A percentile compares a stretch with the other conserved stretches of the same genome.
These are phyloP conservation scores for Scheffersomyces ergatensis DNA, from an alignment of 805 yeast genomes.

Conservation along the genomic window DNA sequence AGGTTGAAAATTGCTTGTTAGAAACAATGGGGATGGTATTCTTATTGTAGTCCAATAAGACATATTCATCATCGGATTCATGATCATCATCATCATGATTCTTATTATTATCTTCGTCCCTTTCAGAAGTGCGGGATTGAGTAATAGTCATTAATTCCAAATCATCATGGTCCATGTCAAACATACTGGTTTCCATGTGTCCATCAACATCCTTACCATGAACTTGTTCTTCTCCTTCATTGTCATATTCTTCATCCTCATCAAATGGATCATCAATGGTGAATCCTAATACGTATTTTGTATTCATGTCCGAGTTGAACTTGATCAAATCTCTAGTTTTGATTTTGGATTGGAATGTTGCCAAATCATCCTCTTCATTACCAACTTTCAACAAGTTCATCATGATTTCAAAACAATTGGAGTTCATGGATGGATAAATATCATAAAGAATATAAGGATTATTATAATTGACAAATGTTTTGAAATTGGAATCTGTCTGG, in stretches of 20 bases:
- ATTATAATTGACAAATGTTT: slow-evolving; percentile 35
- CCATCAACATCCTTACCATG: slow-evolving; percentile 4
- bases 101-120: not conserved
- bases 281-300: slow-evolving; percentile 37
- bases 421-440: slow-evolving; percentile 46
- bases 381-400: slow-evolving; percentile 37
- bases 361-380: slow-evolving; percentile 31
- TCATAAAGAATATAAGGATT: slow-evolving; percentile 44
- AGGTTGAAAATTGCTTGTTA: not conserved
- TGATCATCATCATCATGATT: slow-evolving; percentile 1
- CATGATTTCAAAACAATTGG: slow-evolving; percentile 40
- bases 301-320: slow-evolving; percentile 27
- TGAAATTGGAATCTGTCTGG: slow-evolving; percentile 42
- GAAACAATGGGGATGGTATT: not conserved
- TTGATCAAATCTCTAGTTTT: slow-evolving; percentile 31
- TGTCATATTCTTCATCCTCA: slow-evolving; percentile 8
- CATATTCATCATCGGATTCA: not conserved
- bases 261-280: slow-evolving; percentile 41
- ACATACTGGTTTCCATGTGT: slow-evolving; percentile 25
- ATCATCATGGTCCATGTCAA: slow-evolving; percentile 31
- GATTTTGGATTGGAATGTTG: slow-evolving; percentile 18
- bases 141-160: not conserved
- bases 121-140: not conserved
- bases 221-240: slow-evolving; percentile 4
- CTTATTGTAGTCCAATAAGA: slow-evolving; percentile 1